Evolutionary conservation across 352 stramenopile species (phyloP), one percentile per base, ranked within the genome.

Genomic region (Phytophthora sp.): DNA sequence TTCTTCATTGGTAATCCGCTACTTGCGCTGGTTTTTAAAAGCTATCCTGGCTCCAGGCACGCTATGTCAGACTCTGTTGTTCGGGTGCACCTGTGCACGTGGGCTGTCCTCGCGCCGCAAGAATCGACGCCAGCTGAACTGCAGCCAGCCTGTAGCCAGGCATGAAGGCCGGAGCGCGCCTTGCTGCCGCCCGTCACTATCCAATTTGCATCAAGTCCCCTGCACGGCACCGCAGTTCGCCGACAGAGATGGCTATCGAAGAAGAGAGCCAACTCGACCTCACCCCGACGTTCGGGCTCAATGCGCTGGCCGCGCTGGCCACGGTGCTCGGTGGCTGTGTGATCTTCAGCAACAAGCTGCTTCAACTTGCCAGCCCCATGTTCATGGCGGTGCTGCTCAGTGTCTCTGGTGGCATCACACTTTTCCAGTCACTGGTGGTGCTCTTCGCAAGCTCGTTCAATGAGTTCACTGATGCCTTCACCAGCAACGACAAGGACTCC

Each of bases 401-500:
- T 21, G 59, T 94, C 39, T 87, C 82, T 10, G 79, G 66, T 3
- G 84, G 84, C 11, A 84, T 94, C 49, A 94, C 89, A 52, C 26
- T 94, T 26, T 94, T 92, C 58, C 79, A 94, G 41, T 84, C 82
- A 5, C 72, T 94, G 13, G 72, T 91, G 3, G 77, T 94, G 50
- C 75, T 94, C n/a, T 91, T 89, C 44, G 57, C 68, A 39, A 66
- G 74, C 17, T 57, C 59, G 4, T 72, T 82, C 39, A 54, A 86
- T 12, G 51, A 82, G 31, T 78, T 86, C 17, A 67, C 52, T 3
- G 68, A 72, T 30, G 63, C 69, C 4, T 75, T 86, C 32, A 58
- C 71, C 21, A 72, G 42, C 5, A 31, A 54, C 11, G 58, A 74
- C 11, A 73, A 68, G 12, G 49, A 15, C 6, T 59, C 54, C 0